These are phyloP conservation scores for Aspergillus pseudoglaucus DNA, from an alignment of 2,329 filamentous ascomycete genomes.

Conservation along the genomic window DNA sequence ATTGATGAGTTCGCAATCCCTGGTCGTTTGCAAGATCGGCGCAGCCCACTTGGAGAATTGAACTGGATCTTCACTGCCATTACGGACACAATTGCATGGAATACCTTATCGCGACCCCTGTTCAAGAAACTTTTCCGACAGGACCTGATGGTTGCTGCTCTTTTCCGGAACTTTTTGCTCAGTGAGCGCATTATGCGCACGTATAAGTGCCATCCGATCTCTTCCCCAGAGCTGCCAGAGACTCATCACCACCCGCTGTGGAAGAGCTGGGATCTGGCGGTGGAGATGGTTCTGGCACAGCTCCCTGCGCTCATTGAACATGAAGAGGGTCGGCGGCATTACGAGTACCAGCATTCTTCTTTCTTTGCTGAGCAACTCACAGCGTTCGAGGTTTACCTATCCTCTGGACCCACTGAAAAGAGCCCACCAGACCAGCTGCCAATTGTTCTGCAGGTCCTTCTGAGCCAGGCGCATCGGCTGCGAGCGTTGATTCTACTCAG, in stretches of 20 bases:
- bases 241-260: constrained; percentile 92
- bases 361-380: constrained; percentile 98
- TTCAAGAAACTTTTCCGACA: constrained; percentile 97
- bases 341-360: constrained; percentile 87
- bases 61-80: constrained; percentile 99
- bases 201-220: constrained; percentile 92
- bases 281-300: constrained; percentile 89
- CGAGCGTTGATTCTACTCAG: constrained; percentile 85
- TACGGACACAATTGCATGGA: constrained; percentile 98
- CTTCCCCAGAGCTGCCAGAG: constrained; percentile 83
- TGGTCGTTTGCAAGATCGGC: constrained; percentile 81
- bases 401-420: constrained; percentile 72
- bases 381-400: constrained; percentile 92
- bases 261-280: constrained; percentile 95
- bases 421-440: constrained; percentile 91
- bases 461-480: constrained; percentile 91
- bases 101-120: constrained; percentile 76
- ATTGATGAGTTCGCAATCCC: constrained; percentile 83
- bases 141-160: constrained; percentile 95
- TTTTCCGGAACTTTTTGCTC: constrained; percentile 93
- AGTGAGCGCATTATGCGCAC: constrained; percentile 93
- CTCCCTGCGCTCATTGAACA: constrained; percentile 74
- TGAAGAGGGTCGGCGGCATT: constrained; percentile 66
- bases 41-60: constrained; percentile 88
- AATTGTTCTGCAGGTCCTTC: constrained; percentile 88